Conservation (phyloP, 2,329 filamentous ascomycete genomes). For the Cladophialophora immunda region DNA sequence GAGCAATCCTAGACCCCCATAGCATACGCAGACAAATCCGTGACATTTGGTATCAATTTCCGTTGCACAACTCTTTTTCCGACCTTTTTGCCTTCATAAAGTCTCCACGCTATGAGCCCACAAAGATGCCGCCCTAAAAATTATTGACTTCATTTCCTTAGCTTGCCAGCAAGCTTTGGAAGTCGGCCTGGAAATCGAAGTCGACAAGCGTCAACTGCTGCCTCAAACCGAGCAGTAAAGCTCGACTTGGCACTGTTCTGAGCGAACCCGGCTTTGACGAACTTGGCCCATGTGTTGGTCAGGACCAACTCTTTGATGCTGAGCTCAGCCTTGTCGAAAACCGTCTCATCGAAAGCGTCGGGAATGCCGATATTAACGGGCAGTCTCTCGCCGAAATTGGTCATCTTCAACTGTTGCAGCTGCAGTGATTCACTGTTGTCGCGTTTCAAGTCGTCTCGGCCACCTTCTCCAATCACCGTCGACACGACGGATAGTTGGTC, state of each 20-base stretch:
- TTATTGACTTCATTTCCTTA: slow-evolving; percentile 15
- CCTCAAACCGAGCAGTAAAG: slow-evolving; percentile 24
- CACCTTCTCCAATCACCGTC: slow-evolving; percentile 28
- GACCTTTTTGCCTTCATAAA: slow-evolving; percentile 6
- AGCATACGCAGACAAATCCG: slow-evolving; percentile 32
- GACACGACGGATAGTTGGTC: slow-evolving; percentile 35
- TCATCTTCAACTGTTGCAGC: slow-evolving; percentile 37
- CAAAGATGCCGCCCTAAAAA: slow-evolving; percentile 1
- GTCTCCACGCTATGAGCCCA: slow-evolving; percentile 3
- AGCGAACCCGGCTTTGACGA: slow-evolving; percentile 44
- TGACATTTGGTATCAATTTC: slow-evolving; percentile 22
- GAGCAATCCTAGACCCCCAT: slow-evolving; percentile 33
- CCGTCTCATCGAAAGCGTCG: slow-evolving; percentile 56
- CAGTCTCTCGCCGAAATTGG: slow-evolving; percentile 44
- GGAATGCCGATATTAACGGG: slow-evolving; percentile 51
- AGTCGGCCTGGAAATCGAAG: slow-evolving; percentile 15
- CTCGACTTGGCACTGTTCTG: slow-evolving; percentile 29
- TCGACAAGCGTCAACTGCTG: slow-evolving; percentile 25
- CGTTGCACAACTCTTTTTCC: slow-evolving; percentile 10
- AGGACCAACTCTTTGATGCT: slow-evolving; percentile 73
- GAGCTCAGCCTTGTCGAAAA: slow-evolving; percentile 68
- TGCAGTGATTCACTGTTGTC: slow-evolving; percentile 21
- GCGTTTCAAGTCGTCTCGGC: slow-evolving; percentile 18
- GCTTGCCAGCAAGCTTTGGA: slow-evolving; percentile 17
- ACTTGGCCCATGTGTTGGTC: slow-evolving; percentile 71